Base-by-base conservation (phyloP, 1,284 basidiomycete species). In the Inonotus hispidus region DNA sequence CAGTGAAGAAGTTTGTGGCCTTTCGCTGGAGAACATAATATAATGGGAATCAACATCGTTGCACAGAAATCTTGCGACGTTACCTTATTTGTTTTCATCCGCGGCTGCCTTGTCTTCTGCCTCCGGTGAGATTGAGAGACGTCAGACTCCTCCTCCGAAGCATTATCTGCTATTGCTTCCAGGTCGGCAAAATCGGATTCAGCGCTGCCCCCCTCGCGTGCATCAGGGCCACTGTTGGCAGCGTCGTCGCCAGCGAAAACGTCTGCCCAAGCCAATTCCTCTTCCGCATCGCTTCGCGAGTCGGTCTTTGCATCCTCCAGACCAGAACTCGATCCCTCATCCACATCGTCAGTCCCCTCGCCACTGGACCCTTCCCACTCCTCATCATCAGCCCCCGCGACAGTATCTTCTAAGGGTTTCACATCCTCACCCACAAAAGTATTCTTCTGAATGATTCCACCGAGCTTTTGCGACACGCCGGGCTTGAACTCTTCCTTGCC, bases 61-160 rank as follows among this genome's bases (percentile, higher is more conserved):
- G 21, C 50, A 32, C 11, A 54, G 39, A 53, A 32, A 45, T 19
- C 61, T 64, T 32, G 58, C 16, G 62, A 39, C 64, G 52, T 69
- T n/a, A 83, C 86, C 77, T 96, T 97, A 78, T 87, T 92, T 1
- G 94, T 96, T 66, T 84, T 95, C 90, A 94, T 90, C 23, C 94
- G 88, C 29, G 81, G 71, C 66, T 82, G 88, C 74, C 93, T 93
- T n/a, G 23, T 23, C 38, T 58, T 63, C 8, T 25, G 59, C 65
- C 69, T 63, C 46, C 56, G 41, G 14, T 52, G 38, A 5, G 25
- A 16, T 19, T 53, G 32, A 14, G 64, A 57, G 14, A 65, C 54
- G 1, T 62, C 59, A 1, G 64, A 56, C 8, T 64, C 64, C 1
- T 68, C 66, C 3, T 35, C 62, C 1, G 62, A 59, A 23, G 61